Evolutionary conservation across 208 protist species (phyloP).

Genomic region (Crithidia brevicula): DNA sequence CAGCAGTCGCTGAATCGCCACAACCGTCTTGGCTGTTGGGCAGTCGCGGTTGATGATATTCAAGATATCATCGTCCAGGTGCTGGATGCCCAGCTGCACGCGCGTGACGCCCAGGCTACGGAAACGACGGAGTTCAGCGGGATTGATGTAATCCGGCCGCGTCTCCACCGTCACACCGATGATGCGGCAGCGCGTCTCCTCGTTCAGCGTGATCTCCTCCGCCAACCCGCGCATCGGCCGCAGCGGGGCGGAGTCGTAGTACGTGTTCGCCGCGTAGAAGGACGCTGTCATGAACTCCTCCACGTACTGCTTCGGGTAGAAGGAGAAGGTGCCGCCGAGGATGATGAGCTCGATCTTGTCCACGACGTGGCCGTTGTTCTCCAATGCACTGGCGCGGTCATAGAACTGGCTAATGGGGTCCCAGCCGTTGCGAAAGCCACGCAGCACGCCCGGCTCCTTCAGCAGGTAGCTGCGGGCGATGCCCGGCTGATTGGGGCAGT

Average conservation of each 20-base stretch:
- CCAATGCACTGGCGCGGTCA: conserved; percentile 90
- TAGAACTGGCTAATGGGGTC: conserved; percentile 92
- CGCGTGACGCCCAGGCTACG: conserved; percentile 95
- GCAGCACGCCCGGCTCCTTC: conserved; percentile 92
- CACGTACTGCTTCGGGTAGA: conserved; percentile 95
- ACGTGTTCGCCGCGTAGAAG: conserved; percentile 94
- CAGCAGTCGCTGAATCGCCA: conserved; percentile 94
- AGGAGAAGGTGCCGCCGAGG: conserved; percentile 99
- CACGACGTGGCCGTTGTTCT: conserved; percentile 92
- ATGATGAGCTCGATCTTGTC: conserved; percentile 99
- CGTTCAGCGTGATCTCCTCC: conserved; percentile 92
- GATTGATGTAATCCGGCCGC: conserved; percentile 98
- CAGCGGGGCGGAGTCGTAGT: conserved; percentile 66
- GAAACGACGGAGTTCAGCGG: conserved; percentile 90
- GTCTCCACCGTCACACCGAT: conserved; percentile 99
- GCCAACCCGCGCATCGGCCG: conserved; percentile 62
- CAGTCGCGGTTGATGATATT: conserved; percentile 96
- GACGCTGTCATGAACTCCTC: conserved; percentile 89
- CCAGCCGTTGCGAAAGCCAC: conserved; percentile 90
- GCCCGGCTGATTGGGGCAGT: conserved; percentile 94
- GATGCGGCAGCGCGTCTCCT: conserved; percentile 95
- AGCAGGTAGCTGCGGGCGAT: conserved; percentile 91
- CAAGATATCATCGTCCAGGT: conserved; percentile 98
- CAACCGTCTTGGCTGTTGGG: conserved; percentile 93
- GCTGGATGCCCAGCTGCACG: conserved; percentile 99